Evolutionary conservation across 176 grass and related monocot species (phyloP), one percentile per base, ranked within the genome.

Genomic region (Phragmites australis): DNA sequence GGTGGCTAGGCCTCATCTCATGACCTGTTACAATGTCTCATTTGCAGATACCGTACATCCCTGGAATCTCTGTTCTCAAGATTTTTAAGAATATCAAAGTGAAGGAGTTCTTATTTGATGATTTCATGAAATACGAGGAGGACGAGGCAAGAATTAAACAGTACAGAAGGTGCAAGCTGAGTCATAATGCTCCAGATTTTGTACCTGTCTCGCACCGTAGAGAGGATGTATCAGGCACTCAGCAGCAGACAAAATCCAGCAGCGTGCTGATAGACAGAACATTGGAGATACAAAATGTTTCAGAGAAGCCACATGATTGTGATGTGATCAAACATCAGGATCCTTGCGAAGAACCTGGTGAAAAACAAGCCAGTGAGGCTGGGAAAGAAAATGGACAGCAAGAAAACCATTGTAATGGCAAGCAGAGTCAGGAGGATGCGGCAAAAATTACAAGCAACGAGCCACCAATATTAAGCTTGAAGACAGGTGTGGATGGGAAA

Each of bases 51-150:
- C 82, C 64, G 7, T 88, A 92, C 12, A 3, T 82, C 37, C 68
- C 89, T 70, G 94, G 94, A 54, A 74, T 80, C 25, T 70, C 45
- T 74, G 40, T 97, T 73, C 51, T 97, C 37, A 83, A 92, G 80
- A 89, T 94, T 21, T 90, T 94, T 42, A 97, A 89, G 83, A 77
- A 53, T 23, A 85, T 86, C 32, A 86, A 56, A 72, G 52, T 82
- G 57, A 83, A 63, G 43, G 83, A 77, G 10, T 94, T 87, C 44
- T 47, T 97, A 18, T 85, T 97, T 75, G 87, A 97, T 83, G 92
- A 93, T 65, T 92, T 97, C 65, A 77, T 92, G 81, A 88, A 37
- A 72, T 94, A 94, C 21, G 94, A 97, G 60, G 77, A 77, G 44
- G 87, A 84, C 45, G 91, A 97, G 74, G 86, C 80, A 11, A 84